Base-by-base conservation (phyloP, 1,284 basidiomycete genomes). In the Coniophora puteana region DNA sequence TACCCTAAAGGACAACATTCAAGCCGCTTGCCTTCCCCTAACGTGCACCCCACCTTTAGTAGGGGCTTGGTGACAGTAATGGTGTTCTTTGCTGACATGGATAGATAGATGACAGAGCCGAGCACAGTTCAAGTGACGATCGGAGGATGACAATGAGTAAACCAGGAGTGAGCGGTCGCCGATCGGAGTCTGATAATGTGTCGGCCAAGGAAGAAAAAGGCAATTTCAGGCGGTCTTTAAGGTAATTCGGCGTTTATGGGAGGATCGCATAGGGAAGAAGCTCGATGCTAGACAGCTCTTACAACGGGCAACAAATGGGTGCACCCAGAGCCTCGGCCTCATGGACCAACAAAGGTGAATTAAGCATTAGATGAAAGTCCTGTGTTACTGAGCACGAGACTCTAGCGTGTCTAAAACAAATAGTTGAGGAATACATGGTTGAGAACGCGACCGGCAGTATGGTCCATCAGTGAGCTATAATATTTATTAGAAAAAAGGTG, bases 1-100 rank as follows among this genome's bases (percentile, higher is more conserved):
- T 37, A 36, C 43, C 39, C 33, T 22, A 33, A 46, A 41, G 32
- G 26, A 14, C 28, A 22, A 38, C n/a, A 34, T 20, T 17, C 36
- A 36, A 36, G 51, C 26, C 26, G 38, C 46, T 49, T 49, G 81
- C 82, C 79, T 78, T 86, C 79, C 41, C 81, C 82, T 24, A 84
- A 61, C 12, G 62, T 71, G 49, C 80, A 83, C n/a, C 72, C 73
- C 30, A 76, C 67, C 50, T 67, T 62, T 36, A 80, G 61, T 51
- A 83, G 65, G 12, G 81, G 78, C 36, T 63, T 52, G n/a, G 58
- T 51, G 16, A 69, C 53, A 17, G 45, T 47, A 29, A 72, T 53
- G 16, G 38, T 50, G 37, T 46, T 46, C 25, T 24, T 22, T 12
- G 33, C 33, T 20, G 50, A 40, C 46, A 6, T 8, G 18, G 33